These are phyloP conservation scores for Dimocarpus longan DNA, from an alignment of 345 rosid species.

Conservation along the genomic window DNA sequence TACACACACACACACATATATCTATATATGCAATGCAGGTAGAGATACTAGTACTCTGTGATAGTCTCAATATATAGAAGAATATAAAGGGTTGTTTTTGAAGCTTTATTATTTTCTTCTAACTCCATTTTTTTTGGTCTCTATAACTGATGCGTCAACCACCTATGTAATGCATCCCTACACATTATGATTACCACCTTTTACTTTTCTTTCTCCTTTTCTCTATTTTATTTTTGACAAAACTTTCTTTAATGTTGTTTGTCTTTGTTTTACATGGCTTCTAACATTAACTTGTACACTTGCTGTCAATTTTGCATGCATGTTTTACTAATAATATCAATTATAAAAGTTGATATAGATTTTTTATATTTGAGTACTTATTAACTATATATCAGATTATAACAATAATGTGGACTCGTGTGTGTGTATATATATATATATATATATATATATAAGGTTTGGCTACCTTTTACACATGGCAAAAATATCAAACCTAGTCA, in stretches of 20 bases:
- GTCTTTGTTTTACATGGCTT: neutral
- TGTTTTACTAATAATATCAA: too few relatives aligned
- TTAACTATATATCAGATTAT: too few relatives aligned
- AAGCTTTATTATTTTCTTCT: neutral
- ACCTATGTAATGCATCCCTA: too few relatives aligned
- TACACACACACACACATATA: too few relatives aligned
- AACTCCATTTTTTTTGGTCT: slow-evolving; percentile 3
- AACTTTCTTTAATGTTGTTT: neutral
- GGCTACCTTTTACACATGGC: too few relatives aligned
- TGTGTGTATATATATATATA: too few relatives aligned
- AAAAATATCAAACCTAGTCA: too few relatives aligned
- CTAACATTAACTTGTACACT: neutral
- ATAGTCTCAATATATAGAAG: slow-evolving; percentile 26
- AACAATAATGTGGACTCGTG: too few relatives aligned
- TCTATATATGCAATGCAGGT: neutral
- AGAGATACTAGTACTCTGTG: slow-evolving; percentile 25
- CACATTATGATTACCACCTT: slow-evolving; percentile 2
- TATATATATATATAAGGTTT: too few relatives aligned
- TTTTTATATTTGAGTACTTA: too few relatives aligned
- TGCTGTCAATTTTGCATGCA: too few relatives aligned
- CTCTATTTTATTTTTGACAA: slow-evolving; percentile 19
- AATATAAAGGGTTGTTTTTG: slow-evolving; percentile 10
- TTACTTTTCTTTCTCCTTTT: slow-evolving; percentile 2
- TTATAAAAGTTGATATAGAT: too few relatives aligned
- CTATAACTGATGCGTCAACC: slow-evolving; percentile 5